These are phyloP conservation scores for Diplotaxis tenuifolia DNA, from an alignment of 345 rosid species.

Conservation along the genomic window DNA sequence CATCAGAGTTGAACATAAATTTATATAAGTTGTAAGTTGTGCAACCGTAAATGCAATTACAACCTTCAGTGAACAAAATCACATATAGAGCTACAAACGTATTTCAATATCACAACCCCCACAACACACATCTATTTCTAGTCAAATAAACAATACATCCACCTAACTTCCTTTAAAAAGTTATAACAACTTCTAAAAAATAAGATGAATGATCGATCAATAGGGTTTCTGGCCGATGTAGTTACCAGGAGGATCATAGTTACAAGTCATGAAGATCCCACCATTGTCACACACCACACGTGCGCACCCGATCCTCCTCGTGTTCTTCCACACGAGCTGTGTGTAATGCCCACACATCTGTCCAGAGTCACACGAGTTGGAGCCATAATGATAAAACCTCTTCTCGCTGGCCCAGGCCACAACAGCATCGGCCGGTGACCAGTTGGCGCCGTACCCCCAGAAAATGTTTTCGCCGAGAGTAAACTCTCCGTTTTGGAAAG, in stretches of 20 bases:
- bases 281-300: constrained; percentile 70
- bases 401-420: constrained; percentile 69
- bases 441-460: constrained; percentile 72
- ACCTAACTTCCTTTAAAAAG: constrained; percentile 5
- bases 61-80: neutral
- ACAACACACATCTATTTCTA: constrained; percentile 20
- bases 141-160: constrained; percentile 4
- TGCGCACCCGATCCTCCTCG: constrained; percentile 70
- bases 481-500: constrained; percentile 58
- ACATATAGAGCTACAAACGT: neutral
- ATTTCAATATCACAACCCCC: neutral
- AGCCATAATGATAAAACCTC: constrained; percentile 56
- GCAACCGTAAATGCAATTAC: neutral
- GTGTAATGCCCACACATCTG: constrained; percentile 88
- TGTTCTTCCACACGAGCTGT: constrained; percentile 76
- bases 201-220: constrained; percentile 27
- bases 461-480: constrained; percentile 76
- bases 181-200: constrained; percentile 5
- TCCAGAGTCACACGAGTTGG: constrained; percentile 56
- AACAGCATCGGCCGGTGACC: constrained; percentile 69
- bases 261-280: constrained; percentile 89
- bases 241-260: constrained; percentile 84
- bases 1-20: neutral
- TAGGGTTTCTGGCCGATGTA: constrained; percentile 78
- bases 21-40: neutral